These are phyloP conservation scores for Gossypium aridum DNA, from an alignment of 441 rosid genomes.

Conservation along the genomic window DNA sequence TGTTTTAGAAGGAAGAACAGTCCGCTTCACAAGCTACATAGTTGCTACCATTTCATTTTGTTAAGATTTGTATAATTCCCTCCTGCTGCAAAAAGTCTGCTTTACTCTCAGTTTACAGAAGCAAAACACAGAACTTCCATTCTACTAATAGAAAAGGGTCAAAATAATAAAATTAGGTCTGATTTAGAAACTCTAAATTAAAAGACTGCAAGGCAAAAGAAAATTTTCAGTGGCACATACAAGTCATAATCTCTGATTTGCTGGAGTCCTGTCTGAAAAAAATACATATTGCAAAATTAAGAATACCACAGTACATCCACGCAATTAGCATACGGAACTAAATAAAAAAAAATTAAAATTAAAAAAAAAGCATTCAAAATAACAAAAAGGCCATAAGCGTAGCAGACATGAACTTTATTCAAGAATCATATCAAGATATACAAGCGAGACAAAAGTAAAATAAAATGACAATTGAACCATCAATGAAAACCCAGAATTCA, in stretches of 20 bases:
- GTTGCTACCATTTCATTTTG: neutral
- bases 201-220: neutral
- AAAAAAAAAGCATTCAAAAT: neutral
- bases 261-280: neutral
- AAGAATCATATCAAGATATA: slow-evolving; percentile 1
- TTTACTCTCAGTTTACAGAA: neutral
- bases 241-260: neutral
- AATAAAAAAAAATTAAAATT: neutral
- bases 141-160: neutral
- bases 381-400: neutral
- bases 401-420: neutral
- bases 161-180: neutral
- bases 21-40: neutral
- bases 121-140: neutral
- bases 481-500: neutral
- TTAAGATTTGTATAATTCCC: neutral
- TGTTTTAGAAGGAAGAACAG: neutral
- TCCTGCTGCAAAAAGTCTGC: neutral
- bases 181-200: neutral
- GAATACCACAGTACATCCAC: neutral
- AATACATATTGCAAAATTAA: neutral
- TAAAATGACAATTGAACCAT: neutral
- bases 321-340: neutral
- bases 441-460: neutral
- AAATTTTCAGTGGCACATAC: neutral